Conservation (phyloP, 768 basidiomycete species). For the Tylopilus felleus region DNA sequence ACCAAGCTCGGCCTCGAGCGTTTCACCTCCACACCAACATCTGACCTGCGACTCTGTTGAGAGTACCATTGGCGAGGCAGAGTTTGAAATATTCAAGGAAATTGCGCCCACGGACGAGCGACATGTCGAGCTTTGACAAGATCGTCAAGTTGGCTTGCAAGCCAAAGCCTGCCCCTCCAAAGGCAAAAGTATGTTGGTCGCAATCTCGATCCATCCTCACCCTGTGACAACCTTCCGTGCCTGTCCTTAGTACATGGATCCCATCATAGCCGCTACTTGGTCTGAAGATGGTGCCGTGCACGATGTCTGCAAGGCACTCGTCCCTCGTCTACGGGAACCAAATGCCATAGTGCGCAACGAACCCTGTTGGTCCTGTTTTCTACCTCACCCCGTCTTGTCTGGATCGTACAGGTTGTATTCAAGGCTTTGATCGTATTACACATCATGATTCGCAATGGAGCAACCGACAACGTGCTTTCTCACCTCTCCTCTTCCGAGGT, state of each 20-base stretch:
- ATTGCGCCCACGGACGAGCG: constrained; percentile 1
- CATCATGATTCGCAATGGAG: constrained; percentile 95
- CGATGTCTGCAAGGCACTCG: constrained; percentile 88
- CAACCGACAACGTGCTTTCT: constrained; percentile 86
- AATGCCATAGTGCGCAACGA: constrained; percentile 74
- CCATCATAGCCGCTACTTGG: constrained; percentile 96
- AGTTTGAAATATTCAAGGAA: constrained; percentile 18
- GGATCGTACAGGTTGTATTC: constrained; percentile 76
- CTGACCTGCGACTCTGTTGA: too few species aligned
- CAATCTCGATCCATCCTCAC: neutral
- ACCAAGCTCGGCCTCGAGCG: too few species aligned
- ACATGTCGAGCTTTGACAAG: constrained; percentile 83
- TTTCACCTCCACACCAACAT: too few species aligned
- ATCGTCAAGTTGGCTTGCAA: constrained; percentile 96
- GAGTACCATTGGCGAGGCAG: constrained; percentile 10
- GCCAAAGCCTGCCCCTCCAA: constrained; percentile 93
- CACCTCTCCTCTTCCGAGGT: constrained; percentile 81
- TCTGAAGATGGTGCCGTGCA: constrained; percentile 89
- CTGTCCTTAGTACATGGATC: constrained; percentile 79
- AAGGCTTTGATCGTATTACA: constrained; percentile 95
- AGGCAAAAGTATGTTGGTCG: constrained; percentile 70
- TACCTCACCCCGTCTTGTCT: neutral
- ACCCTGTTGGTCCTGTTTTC: neutral
- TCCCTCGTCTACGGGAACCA: constrained; percentile 83
- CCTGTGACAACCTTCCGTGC: neutral